These are phyloP conservation scores for Trypanosoma congolense DNA, from an alignment of 208 protist genomes.

Conservation along the genomic window DNA sequence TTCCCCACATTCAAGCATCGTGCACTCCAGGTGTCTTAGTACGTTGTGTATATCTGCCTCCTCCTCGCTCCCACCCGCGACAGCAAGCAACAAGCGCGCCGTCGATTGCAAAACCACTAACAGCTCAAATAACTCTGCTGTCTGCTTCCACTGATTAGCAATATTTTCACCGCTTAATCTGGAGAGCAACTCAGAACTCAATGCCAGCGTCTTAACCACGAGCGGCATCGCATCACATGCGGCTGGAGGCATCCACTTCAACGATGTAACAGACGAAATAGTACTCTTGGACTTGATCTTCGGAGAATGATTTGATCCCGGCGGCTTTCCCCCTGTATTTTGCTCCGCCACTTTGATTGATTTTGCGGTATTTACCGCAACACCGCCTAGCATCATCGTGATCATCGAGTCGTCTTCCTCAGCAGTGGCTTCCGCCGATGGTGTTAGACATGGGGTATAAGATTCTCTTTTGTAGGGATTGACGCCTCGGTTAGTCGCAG, in stretches of 20 bases:
- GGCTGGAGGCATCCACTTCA: conserved; percentile 70
- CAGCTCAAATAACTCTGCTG: conserved; percentile 37
- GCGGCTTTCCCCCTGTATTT: background rate
- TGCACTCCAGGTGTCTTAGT: conserved; percentile 33
- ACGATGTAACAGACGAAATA: background rate
- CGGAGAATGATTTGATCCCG: background rate
- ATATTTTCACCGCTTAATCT: conserved; percentile 32
- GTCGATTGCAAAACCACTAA: conserved; percentile 53
- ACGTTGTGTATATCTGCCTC: conserved; percentile 22
- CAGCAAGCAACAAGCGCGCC: conserved; percentile 35
- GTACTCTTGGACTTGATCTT: background rate
- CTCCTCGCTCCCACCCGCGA: conserved; percentile 2
- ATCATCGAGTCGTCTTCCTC: conserved; percentile 5
- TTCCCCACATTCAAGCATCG: conserved; percentile 24
- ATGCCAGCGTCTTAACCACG: conserved; percentile 50
- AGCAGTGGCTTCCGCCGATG: no score
- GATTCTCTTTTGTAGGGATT: no score
- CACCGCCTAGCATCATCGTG: conserved; percentile 22
- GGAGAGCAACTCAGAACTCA: conserved; percentile 42
- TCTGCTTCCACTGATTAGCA: conserved; percentile 19
- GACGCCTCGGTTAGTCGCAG: background rate
- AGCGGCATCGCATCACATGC: conserved; percentile 42
- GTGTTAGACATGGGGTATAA: no score
- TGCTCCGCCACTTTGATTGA: background rate
- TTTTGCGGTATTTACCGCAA: background rate